phyloP scores from a whole-genome alignment of 2,329 filamentous ascomycete species.

The Claviceps spartinae region DNA sequence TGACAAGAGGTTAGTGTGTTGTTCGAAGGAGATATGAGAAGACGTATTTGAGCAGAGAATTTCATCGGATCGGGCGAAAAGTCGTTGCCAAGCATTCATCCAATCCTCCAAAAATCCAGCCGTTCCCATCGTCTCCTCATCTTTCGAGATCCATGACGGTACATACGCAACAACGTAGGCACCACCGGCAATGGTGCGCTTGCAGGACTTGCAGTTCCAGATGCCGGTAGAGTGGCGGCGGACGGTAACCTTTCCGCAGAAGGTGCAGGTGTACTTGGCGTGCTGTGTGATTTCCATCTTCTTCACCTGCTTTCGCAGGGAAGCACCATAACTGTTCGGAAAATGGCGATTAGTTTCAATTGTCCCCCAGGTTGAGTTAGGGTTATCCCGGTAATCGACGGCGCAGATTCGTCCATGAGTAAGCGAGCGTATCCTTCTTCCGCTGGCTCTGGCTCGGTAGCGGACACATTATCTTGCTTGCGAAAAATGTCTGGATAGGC shows the following conservation, averaged over 20 bases:
- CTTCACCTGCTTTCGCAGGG: slow-evolving; percentile 91
- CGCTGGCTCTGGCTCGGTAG: neutral
- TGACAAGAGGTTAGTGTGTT: slow-evolving; percentile 2
- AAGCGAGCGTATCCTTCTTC: neutral
- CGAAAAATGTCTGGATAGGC: neutral
- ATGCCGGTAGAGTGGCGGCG: slow-evolving; percentile 86
- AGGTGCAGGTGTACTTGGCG: slow-evolving; percentile 92
- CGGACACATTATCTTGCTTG: neutral
- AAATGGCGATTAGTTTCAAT: neutral
- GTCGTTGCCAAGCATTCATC: neutral
- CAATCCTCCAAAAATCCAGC: neutral
- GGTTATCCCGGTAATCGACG: neutral
- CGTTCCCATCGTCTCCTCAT: neutral
- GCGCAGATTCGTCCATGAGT: neutral
- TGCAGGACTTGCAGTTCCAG: slow-evolving; percentile 93
- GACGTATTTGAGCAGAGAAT: too few relatives aligned
- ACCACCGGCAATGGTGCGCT: slow-evolving; percentile 63
- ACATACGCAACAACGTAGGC: slow-evolving; percentile 96
- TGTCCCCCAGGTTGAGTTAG: too few relatives aligned
- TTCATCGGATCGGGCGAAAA: neutral
- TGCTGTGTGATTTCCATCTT: slow-evolving; percentile 99
- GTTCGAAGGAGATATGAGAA: neutral
- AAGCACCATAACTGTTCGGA: slow-evolving; percentile 76
- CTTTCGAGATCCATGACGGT: neutral
- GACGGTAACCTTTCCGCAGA: slow-evolving; percentile 95